Evolutionary conservation across 2,329 filamentous ascomycete genomes (phyloP).

Genomic region (Fusarium sp.): DNA sequence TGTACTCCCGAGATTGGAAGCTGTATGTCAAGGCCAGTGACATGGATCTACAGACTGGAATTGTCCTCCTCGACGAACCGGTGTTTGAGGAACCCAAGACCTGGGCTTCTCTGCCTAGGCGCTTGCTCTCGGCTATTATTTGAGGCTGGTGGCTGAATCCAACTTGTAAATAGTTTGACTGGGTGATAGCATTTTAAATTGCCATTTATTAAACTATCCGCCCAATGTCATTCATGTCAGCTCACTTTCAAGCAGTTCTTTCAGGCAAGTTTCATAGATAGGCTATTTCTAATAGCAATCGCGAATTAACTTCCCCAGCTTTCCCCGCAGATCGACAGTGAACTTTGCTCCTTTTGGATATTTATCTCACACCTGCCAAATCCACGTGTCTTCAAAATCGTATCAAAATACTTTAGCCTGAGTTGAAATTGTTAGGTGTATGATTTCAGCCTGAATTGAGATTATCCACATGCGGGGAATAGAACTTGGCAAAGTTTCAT

Average conservation of each 20-base stretch:
- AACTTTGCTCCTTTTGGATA: background rate
- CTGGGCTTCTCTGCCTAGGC: conserved; percentile 8
- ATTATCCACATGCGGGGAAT: conserved; percentile 15
- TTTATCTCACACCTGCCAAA: conserved; percentile 3
- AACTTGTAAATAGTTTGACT: background rate
- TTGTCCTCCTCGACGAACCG: conserved; percentile 74
- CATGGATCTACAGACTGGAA: conserved; percentile 89
- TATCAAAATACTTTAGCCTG: conserved; percentile 21
- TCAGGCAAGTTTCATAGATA: background rate
- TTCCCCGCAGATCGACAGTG: conserved; percentile 29
- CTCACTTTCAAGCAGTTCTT: background rate
- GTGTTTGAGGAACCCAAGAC: conserved; percentile 75
- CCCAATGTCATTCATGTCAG: background rate
- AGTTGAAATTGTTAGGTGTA: conserved; percentile 1
- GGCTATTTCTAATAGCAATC: background rate
- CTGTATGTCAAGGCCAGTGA: conserved; percentile 75
- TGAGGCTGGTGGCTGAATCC: conserved; percentile 3
- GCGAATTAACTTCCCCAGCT: conserved; percentile 14
- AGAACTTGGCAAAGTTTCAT: background rate
- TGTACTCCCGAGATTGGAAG: conserved; percentile 74
- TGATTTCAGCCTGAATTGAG: conserved; percentile 24
- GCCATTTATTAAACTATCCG: background rate
- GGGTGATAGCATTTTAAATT: background rate
- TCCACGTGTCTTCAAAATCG: conserved; percentile 2
- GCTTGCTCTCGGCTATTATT: conserved; percentile 21